These are phyloP conservation scores for Chytriomyces sp. DNA, from an alignment of 192 early-diverging fungal species.

Conservation along the genomic window DNA sequence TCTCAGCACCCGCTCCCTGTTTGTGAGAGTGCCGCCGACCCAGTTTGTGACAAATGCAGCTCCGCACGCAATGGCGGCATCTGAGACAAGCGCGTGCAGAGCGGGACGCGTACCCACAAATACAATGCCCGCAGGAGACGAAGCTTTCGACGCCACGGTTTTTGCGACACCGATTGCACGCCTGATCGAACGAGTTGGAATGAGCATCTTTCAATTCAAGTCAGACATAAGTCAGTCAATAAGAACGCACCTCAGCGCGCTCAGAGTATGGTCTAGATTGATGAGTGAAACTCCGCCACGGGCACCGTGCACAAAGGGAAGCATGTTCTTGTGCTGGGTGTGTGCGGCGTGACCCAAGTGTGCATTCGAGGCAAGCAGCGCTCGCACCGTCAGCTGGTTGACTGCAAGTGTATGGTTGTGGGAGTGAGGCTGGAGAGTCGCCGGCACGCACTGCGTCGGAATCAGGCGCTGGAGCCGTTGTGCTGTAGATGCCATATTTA, in stretches of 20 bases:
- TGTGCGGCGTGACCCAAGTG: slow-evolving; percentile 86
- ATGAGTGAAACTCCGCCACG: slow-evolving; percentile 91
- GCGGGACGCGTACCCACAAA: slow-evolving; percentile 84
- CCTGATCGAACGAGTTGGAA: no score
- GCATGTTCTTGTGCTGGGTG: slow-evolving; percentile 78
- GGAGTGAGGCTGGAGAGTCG: background rate
- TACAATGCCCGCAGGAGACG: slow-evolving; percentile 70
- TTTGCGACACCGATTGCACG: slow-evolving; percentile 77
- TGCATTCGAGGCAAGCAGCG: slow-evolving; percentile 75
- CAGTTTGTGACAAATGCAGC: slow-evolving; percentile 85
- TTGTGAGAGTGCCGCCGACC: slow-evolving; percentile 89
- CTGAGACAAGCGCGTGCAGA: slow-evolving; percentile 67
- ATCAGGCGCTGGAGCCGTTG: slow-evolving; percentile 9
- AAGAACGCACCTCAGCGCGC: slow-evolving; percentile 61
- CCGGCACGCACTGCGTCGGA: slow-evolving; percentile 1
- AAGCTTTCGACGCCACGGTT: slow-evolving; percentile 68
- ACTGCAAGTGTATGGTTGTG: background rate
- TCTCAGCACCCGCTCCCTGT: slow-evolving; percentile 73
- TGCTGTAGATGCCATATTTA: background rate
- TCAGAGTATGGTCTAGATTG: slow-evolving; percentile 90
- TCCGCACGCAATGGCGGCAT: slow-evolving; percentile 76
- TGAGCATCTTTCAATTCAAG: no score
- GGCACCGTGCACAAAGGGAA: slow-evolving; percentile 87
- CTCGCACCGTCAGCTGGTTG: slow-evolving; percentile 15
- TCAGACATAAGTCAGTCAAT: no score